Evolutionary conservation across 495 filamentous ascomycete genomes (phyloP), one percentile per base, ranked within the genome.

Genomic region (Hypoxylon fragiforme): DNA sequence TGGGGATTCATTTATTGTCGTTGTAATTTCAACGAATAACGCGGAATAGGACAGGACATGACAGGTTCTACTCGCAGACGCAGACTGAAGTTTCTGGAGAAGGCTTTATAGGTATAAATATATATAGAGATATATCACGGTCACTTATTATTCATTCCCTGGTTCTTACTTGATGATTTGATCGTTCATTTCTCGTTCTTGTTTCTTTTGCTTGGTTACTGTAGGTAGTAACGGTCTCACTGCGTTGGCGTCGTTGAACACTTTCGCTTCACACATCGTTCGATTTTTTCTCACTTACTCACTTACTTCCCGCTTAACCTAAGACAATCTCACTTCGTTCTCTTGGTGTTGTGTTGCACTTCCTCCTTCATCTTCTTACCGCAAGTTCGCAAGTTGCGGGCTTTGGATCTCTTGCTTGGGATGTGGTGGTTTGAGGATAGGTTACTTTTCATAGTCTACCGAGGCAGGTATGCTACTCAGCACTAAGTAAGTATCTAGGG

Each of bases 81-180:
- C 46, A 41, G 31, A 43, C n/a, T n/a, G n/a, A n/a, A n/a, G n/a
- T n/a, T n/a, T n/a, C n/a, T n/a, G n/a, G n/a, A n/a, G n/a, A n/a
- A n/a, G n/a, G n/a, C n/a, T n/a, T n/a, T n/a, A n/a, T n/a, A n/a
- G n/a, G n/a, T n/a, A n/a, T n/a, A n/a, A n/a, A n/a, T n/a, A 48
- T 56, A 62, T 56, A 51, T 52, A 56, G 56, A 56, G 42, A 56
- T 51, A 20, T 43, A 7, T 49, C 44, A 21, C 32, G 20, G 44
- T 47, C 26, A 31, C 44, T 57, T 22, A n/a, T 13, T 39, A 15
- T 18, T 3, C 7, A 20, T 30, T 32, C 20, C 30, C 14, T 24
- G 13, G 24, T 57, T 14, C 7, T n/a, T n/a, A n/a, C n/a, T n/a
- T n/a, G 15, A 26, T 53, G 28, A 38, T 14, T 43, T 30, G 26